Percentiles rank a stretch among this genome's conserved stretches.
Evolutionary conservation across 441 rosid species (phyloP).

Genomic region (Pelargonium citronellum): DNA sequence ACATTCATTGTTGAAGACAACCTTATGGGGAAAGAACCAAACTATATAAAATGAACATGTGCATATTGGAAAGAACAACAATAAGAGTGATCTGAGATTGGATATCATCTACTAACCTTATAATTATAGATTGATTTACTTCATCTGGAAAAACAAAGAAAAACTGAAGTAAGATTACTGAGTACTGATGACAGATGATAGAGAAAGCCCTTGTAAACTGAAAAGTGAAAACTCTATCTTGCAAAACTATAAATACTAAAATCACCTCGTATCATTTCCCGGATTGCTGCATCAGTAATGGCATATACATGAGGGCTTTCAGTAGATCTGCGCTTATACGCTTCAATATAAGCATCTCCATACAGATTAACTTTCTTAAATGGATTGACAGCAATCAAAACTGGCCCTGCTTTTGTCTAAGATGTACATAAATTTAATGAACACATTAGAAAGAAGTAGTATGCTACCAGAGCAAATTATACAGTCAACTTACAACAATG

Average conservation of each 20-base stretch:
- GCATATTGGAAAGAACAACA: neutral
- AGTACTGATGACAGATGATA: slow-evolving; percentile 6
- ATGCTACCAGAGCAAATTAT: slow-evolving; percentile 12
- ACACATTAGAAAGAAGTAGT: slow-evolving; percentile 14
- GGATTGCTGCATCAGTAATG: slow-evolving; percentile 88
- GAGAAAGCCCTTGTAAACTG: neutral
- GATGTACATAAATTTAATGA: slow-evolving; percentile 19
- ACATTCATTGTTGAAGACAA: no score
- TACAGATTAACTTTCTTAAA: slow-evolving; percentile 83
- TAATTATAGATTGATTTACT: slow-evolving; percentile 96
- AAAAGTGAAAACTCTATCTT: slow-evolving; percentile 9
- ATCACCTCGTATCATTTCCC: slow-evolving; percentile 93
- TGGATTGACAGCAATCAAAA: slow-evolving; percentile 94
- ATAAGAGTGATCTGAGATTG: slow-evolving; percentile 5
- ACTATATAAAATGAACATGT: no score
- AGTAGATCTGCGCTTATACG: slow-evolving; percentile 64
- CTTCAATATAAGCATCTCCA: slow-evolving; percentile 72
- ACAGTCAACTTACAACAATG: slow-evolving; percentile 18
- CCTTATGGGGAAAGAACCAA: no score
- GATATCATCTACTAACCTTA: slow-evolving; percentile 59
- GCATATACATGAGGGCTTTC: slow-evolving; percentile 97
- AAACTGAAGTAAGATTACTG: slow-evolving; percentile 24
- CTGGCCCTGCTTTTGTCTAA: slow-evolving; percentile 98
- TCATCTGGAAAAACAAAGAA: slow-evolving; percentile 65
- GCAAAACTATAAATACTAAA: slow-evolving; percentile 18